phyloP scores from a whole-genome alignment of 2,329 filamentous ascomycete genomes.

The Dichotomopilus funicola region DNA sequence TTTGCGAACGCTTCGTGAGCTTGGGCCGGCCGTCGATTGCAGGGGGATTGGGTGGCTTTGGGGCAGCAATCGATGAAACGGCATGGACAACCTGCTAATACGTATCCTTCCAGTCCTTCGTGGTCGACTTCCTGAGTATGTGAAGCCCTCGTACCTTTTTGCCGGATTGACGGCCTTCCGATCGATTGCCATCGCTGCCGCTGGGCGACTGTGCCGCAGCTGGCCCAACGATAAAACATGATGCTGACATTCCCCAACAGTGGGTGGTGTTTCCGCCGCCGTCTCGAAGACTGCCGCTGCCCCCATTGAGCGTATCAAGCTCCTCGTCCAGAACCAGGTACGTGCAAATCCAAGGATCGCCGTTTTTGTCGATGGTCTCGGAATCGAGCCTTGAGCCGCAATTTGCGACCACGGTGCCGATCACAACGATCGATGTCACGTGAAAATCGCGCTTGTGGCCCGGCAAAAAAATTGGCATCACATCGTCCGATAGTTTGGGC shows the following conservation, averaged over 20 bases:
- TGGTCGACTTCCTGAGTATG: constrained; percentile 99
- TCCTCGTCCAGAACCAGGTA: constrained; percentile 99
- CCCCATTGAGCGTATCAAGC: constrained; percentile 99
- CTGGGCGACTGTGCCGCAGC: constrained; percentile 9
- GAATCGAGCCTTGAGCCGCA: constrained; percentile 1
- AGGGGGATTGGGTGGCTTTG: not conserved
- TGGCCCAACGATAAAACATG: constrained; percentile 2
- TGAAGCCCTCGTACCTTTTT: constrained; percentile 31
- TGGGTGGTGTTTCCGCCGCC: constrained; percentile 99
- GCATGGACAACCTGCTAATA: constrained; percentile 29
- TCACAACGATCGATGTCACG: constrained; percentile 17
- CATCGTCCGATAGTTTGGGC: not conserved
- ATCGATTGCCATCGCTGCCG: not conserved
- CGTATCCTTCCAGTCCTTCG: constrained; percentile 63
- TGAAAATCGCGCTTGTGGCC: constrained; percentile 7
- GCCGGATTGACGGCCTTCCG: not conserved
- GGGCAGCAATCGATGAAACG: not conserved
- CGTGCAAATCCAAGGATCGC: constrained; percentile 28
- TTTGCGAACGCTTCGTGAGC: not conserved
- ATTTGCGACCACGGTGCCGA: not conserved
- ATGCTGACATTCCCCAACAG: constrained; percentile 18
- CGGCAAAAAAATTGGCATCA: not conserved
- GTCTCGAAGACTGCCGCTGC: constrained; percentile 99
- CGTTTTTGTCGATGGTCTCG: not conserved
- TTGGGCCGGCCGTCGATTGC: not conserved